Conservation (phyloP, 768 basidiomycete species). For the Lactifluus echinatus region DNA sequence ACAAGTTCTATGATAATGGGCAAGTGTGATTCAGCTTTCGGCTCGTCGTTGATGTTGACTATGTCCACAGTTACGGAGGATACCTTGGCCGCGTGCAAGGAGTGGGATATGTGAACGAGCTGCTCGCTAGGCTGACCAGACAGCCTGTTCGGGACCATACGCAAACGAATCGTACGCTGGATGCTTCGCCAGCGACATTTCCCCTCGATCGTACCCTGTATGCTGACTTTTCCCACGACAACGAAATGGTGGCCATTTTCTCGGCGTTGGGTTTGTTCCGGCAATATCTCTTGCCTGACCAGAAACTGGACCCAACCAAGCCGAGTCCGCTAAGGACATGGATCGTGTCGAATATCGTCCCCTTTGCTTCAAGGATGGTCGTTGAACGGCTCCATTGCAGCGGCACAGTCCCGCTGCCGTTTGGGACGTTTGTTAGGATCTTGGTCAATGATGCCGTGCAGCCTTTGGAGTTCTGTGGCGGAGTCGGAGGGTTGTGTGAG, state of each 20-base stretch:
- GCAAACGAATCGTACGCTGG: constrained; percentile 69
- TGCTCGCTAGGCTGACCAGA: constrained; percentile 71
- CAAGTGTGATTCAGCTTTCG: constrained; percentile 26
- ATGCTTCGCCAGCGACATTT: constrained; percentile 55
- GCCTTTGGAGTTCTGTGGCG: constrained; percentile 52
- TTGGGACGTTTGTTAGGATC: constrained; percentile 48
- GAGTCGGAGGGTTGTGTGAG: constrained; percentile 50
- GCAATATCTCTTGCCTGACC: constrained; percentile 5
- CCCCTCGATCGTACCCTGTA: constrained; percentile 59
- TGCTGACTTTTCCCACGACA: constrained; percentile 82
- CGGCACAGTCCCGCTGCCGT: constrained; percentile 1
- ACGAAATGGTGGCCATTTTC: constrained; percentile 74
- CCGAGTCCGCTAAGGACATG: constrained; percentile 32
- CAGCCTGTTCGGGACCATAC: constrained; percentile 57
- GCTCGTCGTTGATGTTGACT: neutral
- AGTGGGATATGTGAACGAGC: constrained; percentile 82
- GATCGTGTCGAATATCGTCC: constrained; percentile 52
- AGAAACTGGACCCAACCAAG: constrained; percentile 23
- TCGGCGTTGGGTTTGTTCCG: constrained; percentile 43
- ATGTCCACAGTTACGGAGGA: constrained; percentile 48
- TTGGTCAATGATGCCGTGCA: constrained; percentile 70
- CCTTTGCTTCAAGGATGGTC: constrained; percentile 69
- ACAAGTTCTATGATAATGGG: constrained; percentile 76
- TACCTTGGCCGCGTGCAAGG: constrained; percentile 68
- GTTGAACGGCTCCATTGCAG: constrained; percentile 57